phyloP scores from a whole-genome alignment of 495 filamentous ascomycete genomes.

The Terfezia claveryi region DNA sequence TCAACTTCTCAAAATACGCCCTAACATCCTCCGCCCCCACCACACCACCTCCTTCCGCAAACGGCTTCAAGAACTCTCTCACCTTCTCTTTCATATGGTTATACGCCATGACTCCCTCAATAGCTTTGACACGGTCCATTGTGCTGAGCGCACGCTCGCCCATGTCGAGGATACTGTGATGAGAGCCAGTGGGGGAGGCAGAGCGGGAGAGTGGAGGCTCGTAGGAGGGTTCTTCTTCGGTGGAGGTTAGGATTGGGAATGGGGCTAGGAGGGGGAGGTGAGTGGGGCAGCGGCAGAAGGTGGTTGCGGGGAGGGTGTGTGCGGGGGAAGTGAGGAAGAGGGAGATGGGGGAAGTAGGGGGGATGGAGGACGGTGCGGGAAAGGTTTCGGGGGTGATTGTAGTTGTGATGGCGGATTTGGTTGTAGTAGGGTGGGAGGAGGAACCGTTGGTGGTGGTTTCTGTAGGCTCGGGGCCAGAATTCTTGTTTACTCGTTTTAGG shows the following conservation, averaged over 20 bases:
- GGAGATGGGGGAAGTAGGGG: slow-evolving; percentile 39
- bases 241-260: slow-evolving; percentile 47
- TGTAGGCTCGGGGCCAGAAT: not conserved
- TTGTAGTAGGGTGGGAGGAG: slow-evolving; percentile 11
- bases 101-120: slow-evolving; percentile 94
- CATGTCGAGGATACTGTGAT: slow-evolving; percentile 49
- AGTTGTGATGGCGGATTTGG: slow-evolving; percentile 8
- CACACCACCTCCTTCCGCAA: slow-evolving; percentile 67
- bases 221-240: slow-evolving; percentile 82
- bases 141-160: slow-evolving; percentile 77
- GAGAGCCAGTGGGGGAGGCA: slow-evolving; percentile 28
- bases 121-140: slow-evolving; percentile 75
- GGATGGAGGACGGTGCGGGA: slow-evolving; percentile 27
- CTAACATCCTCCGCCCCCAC: slow-evolving; percentile 92
- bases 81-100: slow-evolving; percentile 87
- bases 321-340: slow-evolving; percentile 71
- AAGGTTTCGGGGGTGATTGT: slow-evolving; percentile 23
- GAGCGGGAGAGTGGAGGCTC: slow-evolving; percentile 61
- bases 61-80: slow-evolving; percentile 75
- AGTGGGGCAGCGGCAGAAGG: slow-evolving; percentile 49
- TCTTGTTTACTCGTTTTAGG: not conserved
- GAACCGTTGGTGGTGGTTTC: not conserved
- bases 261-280: slow-evolving; percentile 9
- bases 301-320: slow-evolving; percentile 47
- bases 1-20: slow-evolving; percentile 75